Percentiles rank a stretch among this genome's conserved stretches.
Evolutionary conservation across 257 asterid genomes (phyloP).

Genomic region (Lithospermum erythrorhizon): DNA sequence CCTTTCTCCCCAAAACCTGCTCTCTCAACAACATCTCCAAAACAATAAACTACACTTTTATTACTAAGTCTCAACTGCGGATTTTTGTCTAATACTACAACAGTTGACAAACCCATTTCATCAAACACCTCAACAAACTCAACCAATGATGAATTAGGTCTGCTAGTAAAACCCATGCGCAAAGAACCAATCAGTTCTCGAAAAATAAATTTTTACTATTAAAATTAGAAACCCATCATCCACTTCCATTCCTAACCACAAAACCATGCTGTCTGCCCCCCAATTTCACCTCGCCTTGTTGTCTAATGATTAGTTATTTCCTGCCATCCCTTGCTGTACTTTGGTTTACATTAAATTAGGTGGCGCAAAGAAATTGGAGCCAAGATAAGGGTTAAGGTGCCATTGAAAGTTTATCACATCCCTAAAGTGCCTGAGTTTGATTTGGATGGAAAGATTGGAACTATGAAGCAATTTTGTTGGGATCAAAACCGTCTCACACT

Average conservation of each 20-base stretch:
- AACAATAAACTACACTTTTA: constrained; percentile 8
- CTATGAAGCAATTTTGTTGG: constrained; percentile 77
- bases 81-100: constrained; percentile 14
- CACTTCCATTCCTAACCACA: too few species aligned
- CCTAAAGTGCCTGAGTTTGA: constrained; percentile 71
- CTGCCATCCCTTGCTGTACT: too few species aligned
- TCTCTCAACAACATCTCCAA: constrained; percentile 14
- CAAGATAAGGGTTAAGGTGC: constrained; percentile 56
- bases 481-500: too few species aligned
- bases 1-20: constrained; percentile 10
- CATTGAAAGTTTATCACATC: constrained; percentile 72
- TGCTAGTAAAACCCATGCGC: too few species aligned
- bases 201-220: too few species aligned
- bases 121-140: constrained; percentile 8
- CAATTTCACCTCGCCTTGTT: too few species aligned
- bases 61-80: constrained; percentile 1
- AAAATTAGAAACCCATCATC: too few species aligned
- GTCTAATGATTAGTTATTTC: too few species aligned
- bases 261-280: too few species aligned
- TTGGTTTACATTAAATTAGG: constrained; percentile 5
- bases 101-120: constrained; percentile 25
- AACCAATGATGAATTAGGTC: constrained; percentile 20
- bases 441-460: constrained; percentile 45
- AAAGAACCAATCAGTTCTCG: too few species aligned
- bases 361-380: constrained; percentile 38